A percentile compares a stretch with the other conserved stretches of the same genome.
phyloP scores from a whole-genome alignment of 2,329 filamentous ascomycete genomes.

The Cadophora sp. region DNA sequence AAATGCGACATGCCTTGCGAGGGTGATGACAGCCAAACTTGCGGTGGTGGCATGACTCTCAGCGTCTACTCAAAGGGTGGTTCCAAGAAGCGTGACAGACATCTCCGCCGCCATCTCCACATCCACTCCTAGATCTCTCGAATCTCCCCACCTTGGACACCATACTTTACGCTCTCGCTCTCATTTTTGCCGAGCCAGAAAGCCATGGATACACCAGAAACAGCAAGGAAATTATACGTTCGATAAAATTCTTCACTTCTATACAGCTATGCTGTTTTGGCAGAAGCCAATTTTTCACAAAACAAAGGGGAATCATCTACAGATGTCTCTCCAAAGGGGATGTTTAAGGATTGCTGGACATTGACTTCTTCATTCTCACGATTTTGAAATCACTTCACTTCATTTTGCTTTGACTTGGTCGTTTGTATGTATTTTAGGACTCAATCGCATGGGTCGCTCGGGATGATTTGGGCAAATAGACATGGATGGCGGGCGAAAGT shows the following conservation, averaged over 20 bases:
- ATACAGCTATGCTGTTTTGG: conserved; percentile 13
- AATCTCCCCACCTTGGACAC: conserved; percentile 8
- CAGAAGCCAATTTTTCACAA: neutral
- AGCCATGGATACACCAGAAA: conserved; percentile 1
- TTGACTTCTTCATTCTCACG: conserved; percentile 13
- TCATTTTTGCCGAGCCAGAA: neutral
- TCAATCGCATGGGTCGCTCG: neutral
- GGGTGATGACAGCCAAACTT: conserved; percentile 54
- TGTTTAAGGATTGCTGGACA: conserved; percentile 11
- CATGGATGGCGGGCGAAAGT: neutral
- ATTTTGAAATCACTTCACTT: neutral
- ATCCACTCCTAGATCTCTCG: conserved; percentile 10
- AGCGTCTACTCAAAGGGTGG: conserved; percentile 48
- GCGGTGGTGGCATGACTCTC: conserved; percentile 56
- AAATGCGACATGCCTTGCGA: conserved; percentile 57
- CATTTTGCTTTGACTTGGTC: neutral
- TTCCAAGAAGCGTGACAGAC: conserved; percentile 9
- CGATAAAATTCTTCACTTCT: conserved; percentile 9
- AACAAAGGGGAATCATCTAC: neutral
- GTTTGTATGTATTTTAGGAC: conserved; percentile 16
- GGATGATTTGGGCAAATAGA: neutral
- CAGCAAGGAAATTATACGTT: neutral
- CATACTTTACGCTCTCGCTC: neutral
- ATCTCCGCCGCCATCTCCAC: conserved; percentile 18
- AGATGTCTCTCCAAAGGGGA: neutral